Base-by-base conservation (phyloP, 768 basidiomycete genomes). In the Lactifluus echinatus region DNA sequence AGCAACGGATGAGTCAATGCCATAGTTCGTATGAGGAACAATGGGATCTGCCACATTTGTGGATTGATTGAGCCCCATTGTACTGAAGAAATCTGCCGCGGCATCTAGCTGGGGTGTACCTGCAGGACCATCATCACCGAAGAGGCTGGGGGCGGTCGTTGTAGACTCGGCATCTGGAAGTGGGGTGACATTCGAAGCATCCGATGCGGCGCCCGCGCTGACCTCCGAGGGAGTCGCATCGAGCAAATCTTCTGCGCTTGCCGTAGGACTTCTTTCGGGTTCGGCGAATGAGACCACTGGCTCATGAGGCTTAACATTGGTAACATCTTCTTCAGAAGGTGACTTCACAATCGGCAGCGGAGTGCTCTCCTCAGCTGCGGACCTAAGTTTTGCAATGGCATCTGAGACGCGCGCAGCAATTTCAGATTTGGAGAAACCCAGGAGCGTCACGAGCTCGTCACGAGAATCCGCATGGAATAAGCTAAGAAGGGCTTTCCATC, bases 351-450 rank as follows among this genome's bases (percentile, higher is more conserved):
- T 36, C 0, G 63, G 43, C 54, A 58, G 61, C 46, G 52, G 45
- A 4, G 66, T 61, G 60, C 68, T 64, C 46, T 70, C 65, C 10
- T 71, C 70, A 12, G 73, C 71, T 1, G 75, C 63, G 14, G 74
- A 73, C 64, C 85, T 85, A 62, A 93, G 74, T 50, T 81, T 86
- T 45, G 86, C 81, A 44, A 94, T 80, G 11, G 93, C 92, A 61
- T 89, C 85, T 10, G 83, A 82, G 17, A 97, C 89, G 60, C 85
- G 85, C 4, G 76, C 72, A 2, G 82, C 83, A 17, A 96, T 81
- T 61, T 94, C 91, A 10, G 79, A 80, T 70, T 95, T 94, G 3
- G 92, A 94, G 70, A 94, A 97, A 0, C 94, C 95, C 14, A 99
- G 78, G 1, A 97, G 72, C 2, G 85, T 86, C 48, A 98, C 85